Percentiles rank a stretch among this genome's conserved stretches.
phyloP scores from a whole-genome alignment of 805 yeast genomes.

The Candida nitratophila region DNA sequence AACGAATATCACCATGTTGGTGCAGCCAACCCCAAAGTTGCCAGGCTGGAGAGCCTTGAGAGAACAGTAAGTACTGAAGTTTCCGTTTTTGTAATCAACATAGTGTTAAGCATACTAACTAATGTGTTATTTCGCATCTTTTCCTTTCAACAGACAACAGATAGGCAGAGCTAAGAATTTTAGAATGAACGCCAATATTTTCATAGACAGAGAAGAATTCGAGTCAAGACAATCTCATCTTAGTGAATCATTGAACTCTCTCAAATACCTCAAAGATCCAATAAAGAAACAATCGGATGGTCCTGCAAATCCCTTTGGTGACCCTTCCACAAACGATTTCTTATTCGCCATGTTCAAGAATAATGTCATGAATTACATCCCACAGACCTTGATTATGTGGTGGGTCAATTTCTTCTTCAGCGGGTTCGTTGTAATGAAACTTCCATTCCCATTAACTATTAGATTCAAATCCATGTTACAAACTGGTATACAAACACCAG shows the following conservation, averaged over 20 bases:
- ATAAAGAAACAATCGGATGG: slow-evolving; percentile 28
- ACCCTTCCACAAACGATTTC: slow-evolving; percentile 64
- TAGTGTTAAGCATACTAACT: slow-evolving; percentile 1
- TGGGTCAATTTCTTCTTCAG: slow-evolving; percentile 94
- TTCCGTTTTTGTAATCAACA: no score
- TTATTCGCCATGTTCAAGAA: slow-evolving; percentile 73
- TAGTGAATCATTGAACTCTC: slow-evolving; percentile 47
- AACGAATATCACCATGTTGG: slow-evolving; percentile 54
- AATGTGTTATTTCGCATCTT: no score
- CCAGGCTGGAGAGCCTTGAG: slow-evolving; percentile 43
- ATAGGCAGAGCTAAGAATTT: slow-evolving; percentile 54
- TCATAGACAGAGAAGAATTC: slow-evolving; percentile 45
- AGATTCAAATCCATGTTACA: slow-evolving; percentile 92
- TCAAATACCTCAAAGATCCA: slow-evolving; percentile 47
- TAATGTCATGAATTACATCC: slow-evolving; percentile 76
- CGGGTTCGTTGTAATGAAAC: slow-evolving; percentile 78
- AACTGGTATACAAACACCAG: slow-evolving; percentile 75
- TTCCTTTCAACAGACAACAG: no score
- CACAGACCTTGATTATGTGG: slow-evolving; percentile 91
- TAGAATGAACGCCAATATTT: slow-evolving; percentile 39
- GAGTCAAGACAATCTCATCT: slow-evolving; percentile 48
- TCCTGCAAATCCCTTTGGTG: slow-evolving; percentile 58
- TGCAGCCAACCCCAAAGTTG: slow-evolving; percentile 52
- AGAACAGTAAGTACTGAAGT: slow-evolving; percentile 40
- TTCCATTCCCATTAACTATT: slow-evolving; percentile 88